Evolutionary conservation across 768 basidiomycete species (phyloP).

Genomic region (Suillus placidus): DNA sequence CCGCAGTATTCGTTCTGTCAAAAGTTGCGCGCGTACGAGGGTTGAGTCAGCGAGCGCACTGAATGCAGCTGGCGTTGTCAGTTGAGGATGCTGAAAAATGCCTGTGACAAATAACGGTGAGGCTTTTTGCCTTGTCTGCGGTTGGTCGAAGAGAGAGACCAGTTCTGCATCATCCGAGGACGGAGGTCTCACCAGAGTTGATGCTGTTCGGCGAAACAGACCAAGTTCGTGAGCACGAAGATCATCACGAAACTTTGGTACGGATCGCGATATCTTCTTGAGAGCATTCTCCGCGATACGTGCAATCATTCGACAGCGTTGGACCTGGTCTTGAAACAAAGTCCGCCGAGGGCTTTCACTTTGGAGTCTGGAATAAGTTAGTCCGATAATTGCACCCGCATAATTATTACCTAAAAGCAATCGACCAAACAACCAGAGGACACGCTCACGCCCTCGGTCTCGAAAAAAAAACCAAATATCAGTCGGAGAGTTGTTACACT

Average conservation of each 20-base stretch:
- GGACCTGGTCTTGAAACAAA: constrained; percentile 1
- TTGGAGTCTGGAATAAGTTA: too few relatives aligned
- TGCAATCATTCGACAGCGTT: constrained; percentile 34
- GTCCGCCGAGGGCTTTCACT: neutral
- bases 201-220: constrained; percentile 30
- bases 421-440: neutral
- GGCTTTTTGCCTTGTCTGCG: constrained; percentile 39
- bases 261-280: constrained; percentile 35
- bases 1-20: constrained; percentile 82
- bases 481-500: neutral
- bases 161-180: constrained; percentile 68
- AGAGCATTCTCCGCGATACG: constrained; percentile 44
- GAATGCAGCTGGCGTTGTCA: constrained; percentile 72
- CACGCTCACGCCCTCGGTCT: neutral
- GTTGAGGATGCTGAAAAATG: constrained; percentile 78
- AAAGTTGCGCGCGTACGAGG: constrained; percentile 72
- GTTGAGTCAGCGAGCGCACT: constrained; percentile 77
- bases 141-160: constrained; percentile 72
- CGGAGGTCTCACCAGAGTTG: constrained; percentile 53
- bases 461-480: neutral
- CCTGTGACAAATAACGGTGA: constrained; percentile 65
- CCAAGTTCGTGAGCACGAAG: constrained; percentile 35
- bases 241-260: constrained; percentile 47
- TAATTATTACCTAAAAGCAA: constrained; percentile 4
- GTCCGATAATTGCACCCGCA: constrained; percentile 9